Evolutionary conservation across 116 monocot genomes (phyloP).

Genomic region (Posidonia oceanica): DNA sequence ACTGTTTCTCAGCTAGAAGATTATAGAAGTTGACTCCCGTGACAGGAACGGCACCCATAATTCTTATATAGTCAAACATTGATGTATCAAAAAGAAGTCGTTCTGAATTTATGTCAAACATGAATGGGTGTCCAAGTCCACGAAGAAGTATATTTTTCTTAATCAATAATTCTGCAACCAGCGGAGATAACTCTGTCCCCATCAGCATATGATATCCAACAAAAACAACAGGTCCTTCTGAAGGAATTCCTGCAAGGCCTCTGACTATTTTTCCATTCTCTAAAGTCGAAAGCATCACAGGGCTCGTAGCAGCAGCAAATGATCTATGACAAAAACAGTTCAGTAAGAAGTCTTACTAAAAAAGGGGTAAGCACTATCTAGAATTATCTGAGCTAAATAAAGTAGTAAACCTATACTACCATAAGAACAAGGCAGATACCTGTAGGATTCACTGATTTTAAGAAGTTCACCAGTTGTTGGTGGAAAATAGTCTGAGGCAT

Average conservation of each 20-base stretch:
- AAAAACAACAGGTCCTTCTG: conserved; percentile 31
- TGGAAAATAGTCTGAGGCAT: conserved; percentile 23
- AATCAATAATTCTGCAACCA: conserved; percentile 15
- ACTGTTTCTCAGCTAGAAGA: conserved; percentile 22
- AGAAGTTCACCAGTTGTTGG: conserved; percentile 21
- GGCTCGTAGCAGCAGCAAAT: neutral
- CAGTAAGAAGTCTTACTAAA: neutral
- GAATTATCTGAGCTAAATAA: no score
- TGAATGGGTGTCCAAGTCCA: conserved; percentile 29
- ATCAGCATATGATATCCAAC: conserved; percentile 46
- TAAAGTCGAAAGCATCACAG: conserved; percentile 35
- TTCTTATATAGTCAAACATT: conserved; percentile 9
- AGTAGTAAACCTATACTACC: neutral
- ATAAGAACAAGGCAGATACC: neutral
- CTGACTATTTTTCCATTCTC: conserved; percentile 31
- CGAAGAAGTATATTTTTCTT: conserved; percentile 22
- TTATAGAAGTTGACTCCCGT: conserved; percentile 22
- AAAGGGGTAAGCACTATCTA: neutral
- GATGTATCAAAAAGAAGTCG: conserved; percentile 5
- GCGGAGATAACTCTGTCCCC: conserved; percentile 23
- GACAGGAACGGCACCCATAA: conserved; percentile 37
- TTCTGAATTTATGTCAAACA: conserved; percentile 15
- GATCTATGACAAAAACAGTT: conserved; percentile 7
- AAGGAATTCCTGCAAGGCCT: conserved; percentile 36
- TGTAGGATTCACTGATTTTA: conserved; percentile 1